Base-by-base conservation (phyloP, 2,329 filamentous ascomycete genomes). In the Nigrograna mackinnonii region DNA sequence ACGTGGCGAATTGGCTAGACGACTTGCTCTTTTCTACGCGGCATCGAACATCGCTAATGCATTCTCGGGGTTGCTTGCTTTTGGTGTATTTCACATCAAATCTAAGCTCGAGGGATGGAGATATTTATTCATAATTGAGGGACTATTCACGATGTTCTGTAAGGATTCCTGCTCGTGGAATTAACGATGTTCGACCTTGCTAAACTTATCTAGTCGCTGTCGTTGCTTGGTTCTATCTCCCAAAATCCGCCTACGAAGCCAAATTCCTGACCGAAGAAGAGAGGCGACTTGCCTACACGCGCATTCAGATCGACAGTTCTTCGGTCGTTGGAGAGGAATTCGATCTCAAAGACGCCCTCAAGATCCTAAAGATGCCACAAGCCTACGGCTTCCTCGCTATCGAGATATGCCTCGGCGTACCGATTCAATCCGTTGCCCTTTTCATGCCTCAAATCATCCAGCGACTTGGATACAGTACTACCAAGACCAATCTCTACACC, bases 401-500 rank as follows among this genome's bases (percentile, higher is more conserved):
- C 46, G 77, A 82, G 58, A 75, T 83, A 41, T 83, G 80, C 52
- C 69, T 83, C 12, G 80, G 80, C 24, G 79, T 83, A 0, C 80
- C 80, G 0, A 59, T 83, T 9, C 79, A 82, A 49, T 78, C 75
- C 4, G 79, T 83, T 4, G 66, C 71, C 0, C 71, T 83, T 2
- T 84, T 83, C 61, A 62, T 84, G 34, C 80, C 80, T 0, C 78
- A 82, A 47, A 84, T 84, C 47, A 72, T 83, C 16, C 64, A 63
- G 3, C 65, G 77, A 3, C 68, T 83, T 4, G 75, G 75, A 7
- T 82, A 79, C 58, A 52, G 62, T 36, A 76, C 73, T n/a, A 75
- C 83, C 46, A 82, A 82, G 55, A 91, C 87, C 0, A 92, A 94
- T 56, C 76, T 92, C 0, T 91, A 88, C 68, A 91, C 88, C 0